These are phyloP conservation scores for Peronospora farinosa DNA, from an alignment of 352 stramenopile genomes.

Conservation along the genomic window DNA sequence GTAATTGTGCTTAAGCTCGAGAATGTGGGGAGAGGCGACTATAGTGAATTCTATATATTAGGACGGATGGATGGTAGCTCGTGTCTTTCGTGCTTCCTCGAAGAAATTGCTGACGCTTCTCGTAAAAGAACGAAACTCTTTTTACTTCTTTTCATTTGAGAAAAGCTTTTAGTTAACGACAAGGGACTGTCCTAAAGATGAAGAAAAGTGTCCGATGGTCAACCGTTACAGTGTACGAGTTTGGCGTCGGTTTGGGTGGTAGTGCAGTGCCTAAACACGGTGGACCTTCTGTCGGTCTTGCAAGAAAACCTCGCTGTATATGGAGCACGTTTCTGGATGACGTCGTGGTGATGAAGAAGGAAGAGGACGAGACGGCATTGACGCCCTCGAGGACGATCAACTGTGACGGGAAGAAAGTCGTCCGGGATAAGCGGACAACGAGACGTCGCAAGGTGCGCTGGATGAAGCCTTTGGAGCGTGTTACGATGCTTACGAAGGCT, in stretches of 20 bases:
- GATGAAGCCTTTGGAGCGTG: conserved; percentile 56
- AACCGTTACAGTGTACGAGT: conserved; percentile 61
- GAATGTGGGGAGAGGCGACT: conserved; percentile 10
- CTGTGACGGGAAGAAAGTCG: conserved; percentile 14
- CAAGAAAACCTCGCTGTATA: conserved; percentile 36
- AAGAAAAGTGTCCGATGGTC: conserved; percentile 55
- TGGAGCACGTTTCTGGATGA: conserved; percentile 45
- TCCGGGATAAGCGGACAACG: conserved; percentile 18
- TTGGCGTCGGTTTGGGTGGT: conserved; percentile 45
- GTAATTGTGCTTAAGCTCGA: conserved; percentile 2
- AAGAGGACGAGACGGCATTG: conserved; percentile 7
- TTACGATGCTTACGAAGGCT: conserved; percentile 58
- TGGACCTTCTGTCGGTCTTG: conserved; percentile 46
- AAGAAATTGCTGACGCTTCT: conserved; percentile 2
- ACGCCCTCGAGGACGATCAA: conserved; percentile 3
- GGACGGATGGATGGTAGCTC: conserved; percentile 18
- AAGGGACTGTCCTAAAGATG: conserved; percentile 3
- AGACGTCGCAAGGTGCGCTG: conserved; percentile 46
- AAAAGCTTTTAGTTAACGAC: conserved; percentile 8
- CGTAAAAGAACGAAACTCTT: conserved; percentile 13
- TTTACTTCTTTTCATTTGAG: conserved; percentile 7
- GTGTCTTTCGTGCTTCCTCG: conserved; percentile 7
- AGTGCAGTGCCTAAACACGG: conserved; percentile 46
- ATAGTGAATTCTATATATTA: conserved; percentile 22
- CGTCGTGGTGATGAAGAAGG: conserved; percentile 7